Base-by-base conservation (phyloP, 2,329 filamentous ascomycete species). In the Pestalotiopsis sp. region DNA sequence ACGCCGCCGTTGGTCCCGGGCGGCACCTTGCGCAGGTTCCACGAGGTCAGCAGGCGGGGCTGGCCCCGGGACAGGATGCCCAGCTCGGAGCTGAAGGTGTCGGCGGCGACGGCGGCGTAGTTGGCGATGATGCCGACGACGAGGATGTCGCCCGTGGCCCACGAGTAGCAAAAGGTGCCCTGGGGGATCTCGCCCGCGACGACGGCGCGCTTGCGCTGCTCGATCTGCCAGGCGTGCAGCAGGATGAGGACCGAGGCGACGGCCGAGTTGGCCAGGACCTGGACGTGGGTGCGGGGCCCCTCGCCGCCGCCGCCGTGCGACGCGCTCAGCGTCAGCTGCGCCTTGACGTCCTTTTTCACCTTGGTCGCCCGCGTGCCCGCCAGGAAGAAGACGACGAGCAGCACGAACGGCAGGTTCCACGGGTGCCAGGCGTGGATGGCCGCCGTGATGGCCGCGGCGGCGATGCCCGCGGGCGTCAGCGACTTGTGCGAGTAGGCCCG, bases 1-100 rank as follows among this genome's bases (percentile, higher is more conserved):
- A 99, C 93, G 17, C 95, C 96, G 39, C 96, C 96, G 77, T 99
- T 99, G 57, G 96, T 98, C 64, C 96, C 96, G 1, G 89, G 91
- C 0, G 96, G 95, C 0, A 98, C 96, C 72, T 89, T 87, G 69
- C 92, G 91, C 75, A 96, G 86, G 4, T 82, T 90, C 17, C 87
- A 89, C 14, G 93, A 95, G 4, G 94, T 98, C 77, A 99, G 95
- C 49, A 99, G 88, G 45, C 95, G 90, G 9, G 96, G 96, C 59
- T 89, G 83, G 27, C 87, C 87, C 69, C 86, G 89, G 6, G 95
- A 92, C 13, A 99, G 85, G 68, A 99, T 99, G 14, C 96, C 96
- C 23, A 99, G 90, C 83, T 99, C 96, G 12, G 94, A 97, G 68
- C 93, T 95, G 79, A 98, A 96, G 0, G 96, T 99, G 79, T 99